Evolutionary conservation across 2,329 filamentous ascomycete species (phyloP), one percentile per base, ranked within the genome.

Genomic region (Aspergillus tubingensis): DNA sequence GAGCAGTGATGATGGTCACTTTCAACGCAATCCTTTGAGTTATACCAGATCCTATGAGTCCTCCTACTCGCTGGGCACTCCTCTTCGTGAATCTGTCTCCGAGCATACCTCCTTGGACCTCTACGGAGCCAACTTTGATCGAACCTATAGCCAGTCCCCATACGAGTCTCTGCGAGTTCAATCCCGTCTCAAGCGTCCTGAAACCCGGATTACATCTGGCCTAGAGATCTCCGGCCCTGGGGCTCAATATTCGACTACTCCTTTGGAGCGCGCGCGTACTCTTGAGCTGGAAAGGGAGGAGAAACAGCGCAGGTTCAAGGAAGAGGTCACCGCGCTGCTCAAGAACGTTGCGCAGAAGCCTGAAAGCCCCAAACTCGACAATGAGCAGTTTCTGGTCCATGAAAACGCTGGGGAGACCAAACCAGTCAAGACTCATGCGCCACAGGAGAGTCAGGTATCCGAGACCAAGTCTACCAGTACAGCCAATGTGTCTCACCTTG

Each of bases 11-110:
- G 47, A 62, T 49, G 30, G 55, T 3, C 56, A 54, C 13, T 50
- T 39, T 8, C 52, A 48, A n/a, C 39, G 58, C 17, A 69, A 68
- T 41, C 66, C 66, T 15, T 38, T 68, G 27, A 67, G 54, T 39
- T 63, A 67, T 48, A 55, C 60, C 23, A 55, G 25, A 4, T 54
- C 23, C 19, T 57, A 57, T 38, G 54, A 55, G 5, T 21, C 44
- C 13, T 30, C 36, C 8, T 56, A 58, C 44, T 27, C 53, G 57
- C 4, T 48, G 8, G 10, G n/a, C 17, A 55, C 25, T 8, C 52
- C 39, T 8, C 23, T 43, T n/a, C 25, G 17, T 30, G 21, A n/a
- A 19, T 30, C 38, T 6, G 23, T 44, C 23, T 44, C 38, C 3
- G 38, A 54, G 38, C 21, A 43, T 19, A 43, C 52, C 21, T 54